Conservation (phyloP, 1,139 yeast species). For the Starmera stellimalicola region DNA sequence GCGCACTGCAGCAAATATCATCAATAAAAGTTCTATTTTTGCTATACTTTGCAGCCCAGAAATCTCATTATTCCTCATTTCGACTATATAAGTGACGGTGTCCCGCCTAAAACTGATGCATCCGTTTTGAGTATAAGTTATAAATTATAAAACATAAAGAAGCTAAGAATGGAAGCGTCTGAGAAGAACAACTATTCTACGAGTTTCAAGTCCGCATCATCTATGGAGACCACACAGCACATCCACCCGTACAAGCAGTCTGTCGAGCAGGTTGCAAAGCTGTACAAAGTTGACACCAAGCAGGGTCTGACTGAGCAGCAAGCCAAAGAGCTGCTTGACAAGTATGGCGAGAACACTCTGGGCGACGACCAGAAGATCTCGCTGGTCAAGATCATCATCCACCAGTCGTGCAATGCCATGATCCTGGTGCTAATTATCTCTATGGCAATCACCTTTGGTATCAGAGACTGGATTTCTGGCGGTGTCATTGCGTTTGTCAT, state of each 20-base stretch:
- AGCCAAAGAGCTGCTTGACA: slow-evolving; percentile 19
- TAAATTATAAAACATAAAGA: too few species aligned
- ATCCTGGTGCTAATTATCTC: slow-evolving; percentile 64
- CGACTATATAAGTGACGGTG: too few species aligned
- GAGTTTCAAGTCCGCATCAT: neutral
- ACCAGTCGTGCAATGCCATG: slow-evolving; percentile 77
- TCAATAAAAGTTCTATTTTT: too few species aligned
- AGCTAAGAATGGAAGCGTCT: neutral
- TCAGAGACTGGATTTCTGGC: slow-evolving; percentile 74
- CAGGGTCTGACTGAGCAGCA: slow-evolving; percentile 36
- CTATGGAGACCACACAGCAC: neutral
- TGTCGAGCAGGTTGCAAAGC: slow-evolving; percentile 26
- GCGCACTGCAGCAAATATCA: too few species aligned
- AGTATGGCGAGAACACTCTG: slow-evolving; percentile 50
- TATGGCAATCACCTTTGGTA: slow-evolving; percentile 67
- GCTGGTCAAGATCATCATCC: slow-evolving; percentile 47
- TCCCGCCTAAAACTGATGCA: too few species aligned
- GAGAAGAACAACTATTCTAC: neutral
- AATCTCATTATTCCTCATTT: too few species aligned
- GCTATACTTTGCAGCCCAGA: too few species aligned
- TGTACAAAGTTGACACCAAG: slow-evolving; percentile 30
- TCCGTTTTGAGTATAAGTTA: too few species aligned
- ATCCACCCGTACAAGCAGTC: slow-evolving; percentile 12
- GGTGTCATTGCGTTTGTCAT: slow-evolving; percentile 75
- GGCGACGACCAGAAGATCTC: slow-evolving; percentile 57